Conservation (phyloP, 345 rosid species). For the Geranium brycei region DNA sequence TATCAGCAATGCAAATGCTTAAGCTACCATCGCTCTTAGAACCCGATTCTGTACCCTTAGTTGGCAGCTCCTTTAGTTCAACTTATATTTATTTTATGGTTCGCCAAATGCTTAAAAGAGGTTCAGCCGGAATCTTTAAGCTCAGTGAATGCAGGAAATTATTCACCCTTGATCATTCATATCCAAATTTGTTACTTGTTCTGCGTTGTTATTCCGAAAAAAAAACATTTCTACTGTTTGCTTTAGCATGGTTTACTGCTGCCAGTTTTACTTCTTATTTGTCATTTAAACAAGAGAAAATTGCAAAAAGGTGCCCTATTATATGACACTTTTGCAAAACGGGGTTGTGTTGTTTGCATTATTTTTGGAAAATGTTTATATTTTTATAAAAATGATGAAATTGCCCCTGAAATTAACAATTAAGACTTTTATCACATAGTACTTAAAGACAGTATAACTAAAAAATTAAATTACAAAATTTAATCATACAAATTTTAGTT, state of each 20-base stretch:
- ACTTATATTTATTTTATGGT: not conserved
- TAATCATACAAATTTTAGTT: too few species aligned
- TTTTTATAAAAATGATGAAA: too few species aligned
- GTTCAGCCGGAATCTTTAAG: not conserved
- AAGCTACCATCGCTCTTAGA: not conserved
- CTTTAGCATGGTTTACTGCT: not conserved
- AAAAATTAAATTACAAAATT: too few species aligned
- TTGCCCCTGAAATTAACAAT: too few species aligned
- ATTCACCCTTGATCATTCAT: not conserved
- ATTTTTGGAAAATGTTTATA: too few species aligned
- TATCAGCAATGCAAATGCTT: not conserved
- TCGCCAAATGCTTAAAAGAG: not conserved
- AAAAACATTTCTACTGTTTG: not conserved
- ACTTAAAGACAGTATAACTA: too few species aligned
- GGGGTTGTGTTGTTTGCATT: too few species aligned
- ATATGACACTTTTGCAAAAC: too few species aligned
- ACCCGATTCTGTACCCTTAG: not conserved
- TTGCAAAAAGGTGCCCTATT: too few species aligned
- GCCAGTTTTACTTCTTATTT: not conserved
- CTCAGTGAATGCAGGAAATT: not conserved
- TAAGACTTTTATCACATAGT: too few species aligned
- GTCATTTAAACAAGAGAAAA: not conserved
- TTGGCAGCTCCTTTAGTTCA: not conserved
- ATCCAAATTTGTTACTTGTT: too few species aligned
- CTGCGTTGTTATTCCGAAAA: too few species aligned